A percentile compares a stretch with the other conserved stretches of the same genome.
Evolutionary conservation across 768 basidiomycete species (phyloP).

Genomic region (Tricholomella constricta): DNA sequence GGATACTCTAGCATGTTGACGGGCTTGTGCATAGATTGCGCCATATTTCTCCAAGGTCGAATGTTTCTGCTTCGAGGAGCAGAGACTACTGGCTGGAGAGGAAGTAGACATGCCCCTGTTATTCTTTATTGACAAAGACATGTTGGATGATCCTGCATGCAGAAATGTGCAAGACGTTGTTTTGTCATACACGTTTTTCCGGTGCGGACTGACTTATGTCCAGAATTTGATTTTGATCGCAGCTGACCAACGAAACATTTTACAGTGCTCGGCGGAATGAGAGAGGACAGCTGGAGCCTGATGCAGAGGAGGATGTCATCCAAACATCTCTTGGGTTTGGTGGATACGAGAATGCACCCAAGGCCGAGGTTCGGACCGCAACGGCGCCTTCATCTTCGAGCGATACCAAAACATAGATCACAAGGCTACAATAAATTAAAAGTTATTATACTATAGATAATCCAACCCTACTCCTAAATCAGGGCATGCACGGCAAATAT

Average conservation of each 20-base stretch:
- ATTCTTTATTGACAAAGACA: conserved; percentile 98
- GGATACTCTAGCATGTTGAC: neutral
- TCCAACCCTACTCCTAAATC: neutral
- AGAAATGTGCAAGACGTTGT: conserved; percentile 89
- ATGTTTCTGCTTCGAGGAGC: conserved; percentile 99
- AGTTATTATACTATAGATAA: neutral
- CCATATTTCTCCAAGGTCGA: conserved; percentile 99
- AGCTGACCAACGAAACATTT: neutral
- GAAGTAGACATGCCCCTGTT: conserved; percentile 98
- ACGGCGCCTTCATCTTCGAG: neutral
- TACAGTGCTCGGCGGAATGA: conserved; percentile 82
- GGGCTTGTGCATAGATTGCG: conserved; percentile 65
- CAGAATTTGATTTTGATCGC: too few species aligned
- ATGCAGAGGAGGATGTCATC: conserved; percentile 78
- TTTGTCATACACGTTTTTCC: conserved; percentile 97
- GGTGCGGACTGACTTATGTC: conserved; percentile 46
- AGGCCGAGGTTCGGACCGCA: conserved; percentile 28
- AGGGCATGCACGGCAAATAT: too few species aligned
- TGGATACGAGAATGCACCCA: conserved; percentile 56
- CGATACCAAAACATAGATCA: neutral
- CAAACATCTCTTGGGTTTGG: conserved; percentile 81
- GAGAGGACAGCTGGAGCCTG: conserved; percentile 87
- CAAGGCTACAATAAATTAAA: neutral
- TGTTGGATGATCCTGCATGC: conserved; percentile 90
- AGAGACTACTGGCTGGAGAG: conserved; percentile 90